Evolutionary conservation across 352 stramenopile genomes (phyloP), one percentile per base, ranked within the genome.

Genomic region (Phytophthora nicotianae): DNA sequence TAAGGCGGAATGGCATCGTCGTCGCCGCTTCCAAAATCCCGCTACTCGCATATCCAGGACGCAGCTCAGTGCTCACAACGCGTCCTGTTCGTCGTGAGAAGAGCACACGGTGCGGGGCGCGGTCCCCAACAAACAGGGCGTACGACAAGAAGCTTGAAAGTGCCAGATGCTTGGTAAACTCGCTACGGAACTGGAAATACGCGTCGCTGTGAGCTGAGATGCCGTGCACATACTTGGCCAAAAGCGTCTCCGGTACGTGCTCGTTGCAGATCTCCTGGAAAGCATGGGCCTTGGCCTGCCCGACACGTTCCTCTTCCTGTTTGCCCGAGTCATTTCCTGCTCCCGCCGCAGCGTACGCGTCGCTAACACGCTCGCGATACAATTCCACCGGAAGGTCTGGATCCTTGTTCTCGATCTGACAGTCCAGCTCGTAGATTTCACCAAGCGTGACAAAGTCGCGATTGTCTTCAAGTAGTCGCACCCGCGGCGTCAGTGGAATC

Each of bases 401-500:
- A 50, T 96, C 87, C 29, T 86, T 83, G 53, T 86, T 73, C 17
- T 85, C 71, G 0, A 79, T 68, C 23, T 83, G 74, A 65, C 88
- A 96, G 43, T 91, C 70, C 14, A 86, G 66, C 52, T 96, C 86
- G 47, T 95, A 96, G 21, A 96, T 86, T 52, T 97, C 89, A 27
- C 86, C 86, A 3, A 97, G 75, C 21, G 88, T 95, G 23, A 96
- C 79, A 58, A 93, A 90, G 58, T 94, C 80, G 9, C 82, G 70
- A 40, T 89, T 83, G 64, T 97, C 91, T 40, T 97, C 86, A 13
- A 96, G 70, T 45, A 97, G 62, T 7, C 89, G 81, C 13, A 98
- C 88, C 3, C 93, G 87, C 20, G 91, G 90, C 23, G 93, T 97
- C 26, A 98, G 86, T 21, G 93, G 93, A 14, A 98, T 92, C 41